Percentiles rank a stretch among this genome's conserved stretches.
Evolutionary conservation across 805 yeast genomes (phyloP).

Genomic region (Cyberlindnera mississippiensis): DNA sequence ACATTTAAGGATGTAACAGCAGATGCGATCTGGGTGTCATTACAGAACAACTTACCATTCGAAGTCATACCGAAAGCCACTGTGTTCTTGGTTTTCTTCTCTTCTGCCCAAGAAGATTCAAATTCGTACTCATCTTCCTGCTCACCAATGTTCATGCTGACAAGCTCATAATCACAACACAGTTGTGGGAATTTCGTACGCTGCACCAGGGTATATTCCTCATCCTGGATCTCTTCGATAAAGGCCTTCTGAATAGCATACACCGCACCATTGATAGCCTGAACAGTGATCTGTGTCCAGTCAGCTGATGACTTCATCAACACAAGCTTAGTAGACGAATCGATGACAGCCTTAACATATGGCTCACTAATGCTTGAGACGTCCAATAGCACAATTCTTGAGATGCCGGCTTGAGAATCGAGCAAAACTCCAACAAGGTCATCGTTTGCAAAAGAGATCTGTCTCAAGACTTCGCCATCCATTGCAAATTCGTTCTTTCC

Average conservation of each 20-base stretch:
- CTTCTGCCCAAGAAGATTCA: conserved; percentile 27
- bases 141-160: conserved; percentile 25
- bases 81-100: conserved; percentile 27
- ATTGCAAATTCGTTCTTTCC: conserved; percentile 34
- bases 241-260: conserved; percentile 32
- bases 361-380: conserved; percentile 41
- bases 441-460: conserved; percentile 54
- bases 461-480: conserved; percentile 51
- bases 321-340: conserved; percentile 48
- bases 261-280: conserved; percentile 62
- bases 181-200: conserved; percentile 62
- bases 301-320: conserved; percentile 52
- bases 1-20: conserved; percentile 80
- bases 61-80: conserved; percentile 70
- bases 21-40: conserved; percentile 52
- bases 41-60: conserved; percentile 70
- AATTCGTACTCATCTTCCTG: conserved; percentile 15
- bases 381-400: conserved; percentile 50
- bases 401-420: conserved; percentile 45
- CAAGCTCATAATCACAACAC: conserved; percentile 58
- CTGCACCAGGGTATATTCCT: conserved; percentile 28
- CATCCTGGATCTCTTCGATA: conserved; percentile 24
- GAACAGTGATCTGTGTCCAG: conserved; percentile 48
- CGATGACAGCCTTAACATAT: conserved; percentile 36
- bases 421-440: conserved; percentile 51